phyloP scores from a whole-genome alignment of 2,329 filamentous ascomycete species.

The Colletotrichum musicola region DNA sequence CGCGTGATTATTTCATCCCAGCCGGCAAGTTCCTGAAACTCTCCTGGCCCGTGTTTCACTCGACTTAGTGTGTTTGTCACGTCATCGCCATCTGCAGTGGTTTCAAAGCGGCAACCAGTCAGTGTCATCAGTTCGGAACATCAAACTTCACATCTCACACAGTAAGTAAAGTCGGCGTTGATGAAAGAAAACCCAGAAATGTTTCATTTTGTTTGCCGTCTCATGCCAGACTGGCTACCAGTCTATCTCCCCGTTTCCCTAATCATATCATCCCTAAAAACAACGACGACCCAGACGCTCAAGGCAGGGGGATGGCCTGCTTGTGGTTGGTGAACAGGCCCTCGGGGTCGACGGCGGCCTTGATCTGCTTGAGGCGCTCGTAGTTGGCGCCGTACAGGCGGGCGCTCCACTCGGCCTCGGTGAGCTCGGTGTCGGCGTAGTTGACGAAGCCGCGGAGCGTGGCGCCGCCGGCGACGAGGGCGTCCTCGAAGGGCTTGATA shows the following conservation, averaged over 20 bases:
- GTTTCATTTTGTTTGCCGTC: neutral
- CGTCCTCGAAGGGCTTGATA: conserved; percentile 39
- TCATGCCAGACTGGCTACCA: neutral
- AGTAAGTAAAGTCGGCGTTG: too few relatives aligned
- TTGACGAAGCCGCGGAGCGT: conserved; percentile 38
- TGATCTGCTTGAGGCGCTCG: conserved; percentile 38
- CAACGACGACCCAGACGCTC: too few relatives aligned
- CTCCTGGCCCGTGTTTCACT: neutral
- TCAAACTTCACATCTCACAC: too few relatives aligned
- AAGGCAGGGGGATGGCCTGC: conserved; percentile 39
- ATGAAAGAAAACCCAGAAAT: neutral
- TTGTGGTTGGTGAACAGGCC: conserved; percentile 37
- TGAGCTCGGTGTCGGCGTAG: conserved; percentile 39
- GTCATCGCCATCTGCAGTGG: neutral
- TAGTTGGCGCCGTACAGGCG: conserved; percentile 39
- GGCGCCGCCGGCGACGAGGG: conserved; percentile 28
- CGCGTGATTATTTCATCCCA: neutral
- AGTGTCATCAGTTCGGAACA: neutral
- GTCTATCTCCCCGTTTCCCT: neutral
- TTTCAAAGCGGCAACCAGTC: neutral
- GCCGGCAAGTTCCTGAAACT: neutral
- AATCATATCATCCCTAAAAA: too few relatives aligned
- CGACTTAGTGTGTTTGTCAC: neutral
- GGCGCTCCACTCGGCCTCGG: conserved; percentile 35
- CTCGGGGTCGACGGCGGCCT: conserved; percentile 36